Conservation (phyloP, 352 stramenopile species). For the Phytophthora rubi region DNA sequence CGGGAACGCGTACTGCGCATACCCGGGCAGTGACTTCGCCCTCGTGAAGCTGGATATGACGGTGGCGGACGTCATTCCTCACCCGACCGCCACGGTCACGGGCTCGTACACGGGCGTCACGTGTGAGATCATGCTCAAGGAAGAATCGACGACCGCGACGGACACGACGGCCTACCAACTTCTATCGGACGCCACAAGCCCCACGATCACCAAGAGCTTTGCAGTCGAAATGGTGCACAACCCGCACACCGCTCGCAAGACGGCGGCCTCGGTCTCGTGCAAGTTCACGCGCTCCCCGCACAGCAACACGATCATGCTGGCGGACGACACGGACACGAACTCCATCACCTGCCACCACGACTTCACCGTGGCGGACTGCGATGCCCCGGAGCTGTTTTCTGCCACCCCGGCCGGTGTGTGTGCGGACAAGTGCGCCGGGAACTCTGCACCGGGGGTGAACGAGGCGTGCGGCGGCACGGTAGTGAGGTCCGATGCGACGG, state of each 20-base stretch:
- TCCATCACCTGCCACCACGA: conserved; percentile 37
- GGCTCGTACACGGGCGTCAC: not conserved
- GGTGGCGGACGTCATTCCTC: not conserved
- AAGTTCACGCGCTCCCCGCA: conserved; percentile 33
- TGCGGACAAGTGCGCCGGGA: conserved; percentile 31
- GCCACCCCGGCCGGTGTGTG: conserved; percentile 28
- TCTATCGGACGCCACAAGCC: not conserved
- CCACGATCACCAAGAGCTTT: conserved; percentile 23
- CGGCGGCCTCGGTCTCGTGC: conserved; percentile 42
- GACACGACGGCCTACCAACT: not conserved
- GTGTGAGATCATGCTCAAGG: conserved; percentile 10
- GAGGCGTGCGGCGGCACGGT: conserved; percentile 50
- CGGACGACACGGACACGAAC: not conserved
- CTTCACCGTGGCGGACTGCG: conserved; percentile 59
- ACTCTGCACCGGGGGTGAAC: conserved; percentile 34
- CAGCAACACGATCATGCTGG: not conserved
- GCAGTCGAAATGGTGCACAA: conserved; percentile 50
- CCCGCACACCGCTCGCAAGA: conserved; percentile 31
- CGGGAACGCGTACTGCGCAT: conserved; percentile 9
- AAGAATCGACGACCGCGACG: not conserved
- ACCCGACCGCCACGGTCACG: not conserved
- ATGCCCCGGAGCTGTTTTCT: conserved; percentile 37
- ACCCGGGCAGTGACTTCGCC: conserved; percentile 23
- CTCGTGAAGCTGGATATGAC: conserved; percentile 1
- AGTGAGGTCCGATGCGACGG: conserved; percentile 29